Evolutionary conservation across 78 protist species (phyloP), one percentile per base, ranked within the genome.

Genomic region (Chrysochromulina tobinii): DNA sequence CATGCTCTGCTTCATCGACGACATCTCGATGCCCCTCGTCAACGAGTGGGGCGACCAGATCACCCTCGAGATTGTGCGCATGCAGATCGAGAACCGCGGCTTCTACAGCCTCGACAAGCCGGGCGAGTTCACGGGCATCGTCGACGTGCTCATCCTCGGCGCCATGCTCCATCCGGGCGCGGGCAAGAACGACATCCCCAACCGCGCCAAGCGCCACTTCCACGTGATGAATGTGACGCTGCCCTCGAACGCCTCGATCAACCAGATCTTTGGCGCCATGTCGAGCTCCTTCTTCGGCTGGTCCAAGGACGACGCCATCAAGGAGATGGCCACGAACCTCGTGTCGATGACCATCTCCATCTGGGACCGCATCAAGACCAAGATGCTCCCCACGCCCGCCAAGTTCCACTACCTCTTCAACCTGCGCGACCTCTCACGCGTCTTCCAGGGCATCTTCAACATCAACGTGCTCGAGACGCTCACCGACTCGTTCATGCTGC

Each of bases 351-450:
- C 97, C 7, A 92, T 93, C 27, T 5, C 1, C 20, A 2, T 97
- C 51, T 97, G 97, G 98, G 48, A 67, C 51, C 25, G 0, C n/a
- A 59, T 89, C 12, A 89, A 91, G 69, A 55, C 48, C 18, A 93
- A 94, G 92, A 92, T 96, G 98, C 94, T 96, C 15, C 98, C 98
- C 15, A 96, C 97, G 53, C 98, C 98, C 2, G 67, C 91, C 51
- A 96, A 96, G 93, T 95, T 96, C 93, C 98, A 97, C 92, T 97
- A 97, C 94, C 51, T 92, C 66, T 96, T 97, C 97, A 97, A 96
- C 95, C 94, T 97, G 88, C 94, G 98, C 51, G 99, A 97, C 57
- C 93, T 97, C 11, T 91, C 95, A 1, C 89, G 98, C n/a, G 77
- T 95, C 8, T 91, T 84, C 54, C 89, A 91, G 59, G 98, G 98